These are phyloP conservation scores for Gautieria morchelliformis DNA, from an alignment of 768 basidiomycete species.

Conservation along the genomic window DNA sequence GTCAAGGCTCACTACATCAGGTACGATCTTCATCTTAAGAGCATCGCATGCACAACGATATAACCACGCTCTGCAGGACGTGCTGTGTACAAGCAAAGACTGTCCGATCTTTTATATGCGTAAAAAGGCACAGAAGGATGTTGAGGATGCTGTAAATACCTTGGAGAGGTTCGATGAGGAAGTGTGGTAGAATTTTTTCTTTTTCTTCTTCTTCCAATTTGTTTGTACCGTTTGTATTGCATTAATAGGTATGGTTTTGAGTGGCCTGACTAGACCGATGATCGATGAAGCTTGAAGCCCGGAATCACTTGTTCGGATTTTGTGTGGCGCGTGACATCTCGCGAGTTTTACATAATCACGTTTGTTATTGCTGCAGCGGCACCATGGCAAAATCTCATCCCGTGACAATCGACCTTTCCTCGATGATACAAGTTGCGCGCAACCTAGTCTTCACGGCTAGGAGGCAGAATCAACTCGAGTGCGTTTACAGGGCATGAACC, in stretches of 20 bases:
- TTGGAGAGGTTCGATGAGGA: slow-evolving; percentile 81
- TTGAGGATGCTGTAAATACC: slow-evolving; percentile 69
- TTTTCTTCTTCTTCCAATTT: not conserved
- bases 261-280: no score
- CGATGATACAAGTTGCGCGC: slow-evolving; percentile 24
- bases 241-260: no score
- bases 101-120: slow-evolving; percentile 99
- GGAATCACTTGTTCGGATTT: no score
- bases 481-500: not conserved
- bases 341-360: no score
- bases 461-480: slow-evolving; percentile 23
- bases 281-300: no score
- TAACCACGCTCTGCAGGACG: slow-evolving; percentile 49
- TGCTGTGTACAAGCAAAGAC: slow-evolving; percentile 92
- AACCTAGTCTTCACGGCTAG: slow-evolving; percentile 20
- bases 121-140: slow-evolving; percentile 97
- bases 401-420: slow-evolving; percentile 15
- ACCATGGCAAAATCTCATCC: not conserved
- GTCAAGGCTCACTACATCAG: slow-evolving; percentile 96
- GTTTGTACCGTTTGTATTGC: not conserved
- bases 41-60: not conserved
- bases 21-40: slow-evolving; percentile 10
- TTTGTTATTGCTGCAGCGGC: not conserved
- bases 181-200: slow-evolving; percentile 38
- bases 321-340: no score